Base-by-base conservation (phyloP, 257 asterid genomes). In the Avicennia marina region DNA sequence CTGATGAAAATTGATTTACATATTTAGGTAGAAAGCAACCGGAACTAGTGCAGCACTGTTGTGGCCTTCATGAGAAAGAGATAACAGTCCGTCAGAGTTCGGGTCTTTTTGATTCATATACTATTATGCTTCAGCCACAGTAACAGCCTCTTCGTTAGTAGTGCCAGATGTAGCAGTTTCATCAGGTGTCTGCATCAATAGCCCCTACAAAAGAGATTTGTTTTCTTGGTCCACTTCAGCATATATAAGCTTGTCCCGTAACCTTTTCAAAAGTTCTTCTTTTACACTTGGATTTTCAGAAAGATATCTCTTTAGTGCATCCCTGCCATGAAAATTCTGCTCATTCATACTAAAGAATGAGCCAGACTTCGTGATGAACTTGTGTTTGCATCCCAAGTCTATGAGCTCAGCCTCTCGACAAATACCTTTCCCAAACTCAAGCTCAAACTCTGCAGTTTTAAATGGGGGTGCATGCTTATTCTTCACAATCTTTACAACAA, bases 401-500 rank as follows among this genome's bases (percentile, higher is more conserved):
- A 90, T 78, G 63, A 90, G 71, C 80, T 90, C 98, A 2, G 87
- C 48, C 71, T 77, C 93, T 7, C 78, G 83, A 44, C 64, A 67
- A 47, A 90, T 87, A 60, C 98, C 98, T 64, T 78, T 87, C 8
- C 96, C 98, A 70, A 87, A 90, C 72, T 81, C 89, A 4, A 90
- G 83, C 78, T 90, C 98, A 44, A 87, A 87, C 60, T 81, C 81
- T 2, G 85, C 95, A 7, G 77, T 81, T 78, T 69, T 82, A 57
- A 87, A 87, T 16, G 98, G 98, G 68, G 96, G 95, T 1, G 98
- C 96, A 21, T 84, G 98, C 72, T 90, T 90, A 81, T 87, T 90
- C 78, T 90, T 90, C 41, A 90, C 91, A 36, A 90, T 83, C 86
- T 90, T 90, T 62, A 87, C 96, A 1, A 63, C 17, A 19, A 90